Percentiles rank a stretch among this genome's conserved stretches.
Evolutionary conservation across 768 basidiomycete genomes (phyloP).

Genomic region (Russula earlei): DNA sequence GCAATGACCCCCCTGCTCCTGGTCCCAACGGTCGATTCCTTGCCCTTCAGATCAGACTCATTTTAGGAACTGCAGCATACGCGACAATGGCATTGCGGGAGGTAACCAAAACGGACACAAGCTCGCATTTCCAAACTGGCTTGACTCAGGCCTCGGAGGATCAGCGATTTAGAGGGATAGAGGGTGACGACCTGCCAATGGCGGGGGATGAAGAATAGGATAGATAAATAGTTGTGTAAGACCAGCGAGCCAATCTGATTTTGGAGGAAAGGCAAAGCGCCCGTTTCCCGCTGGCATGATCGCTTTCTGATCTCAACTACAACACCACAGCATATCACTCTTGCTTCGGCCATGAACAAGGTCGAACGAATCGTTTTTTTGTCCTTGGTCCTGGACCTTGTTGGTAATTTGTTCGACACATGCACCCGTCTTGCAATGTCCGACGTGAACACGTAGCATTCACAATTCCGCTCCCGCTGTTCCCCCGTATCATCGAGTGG

Average conservation of each 20-base stretch:
- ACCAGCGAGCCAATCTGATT: no score
- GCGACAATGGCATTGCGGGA: constrained; percentile 98
- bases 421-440: not conserved
- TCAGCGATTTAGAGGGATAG: constrained; percentile 64
- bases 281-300: no score
- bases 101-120: constrained; percentile 92
- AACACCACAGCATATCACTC: not conserved
- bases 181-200: constrained; percentile 22
- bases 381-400: constrained; percentile 83
- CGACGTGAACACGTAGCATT: constrained; percentile 46
- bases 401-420: constrained; percentile 38
- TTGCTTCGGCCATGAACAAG: constrained; percentile 37
- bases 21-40: constrained; percentile 71
- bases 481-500: constrained; percentile 96
- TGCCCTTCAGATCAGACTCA: constrained; percentile 78
- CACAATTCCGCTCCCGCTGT: constrained; percentile 91
- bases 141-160: constrained; percentile 74
- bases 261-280: not conserved
- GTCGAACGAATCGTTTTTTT: constrained; percentile 82
- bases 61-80: constrained; percentile 87
- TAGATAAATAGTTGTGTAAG: not conserved
- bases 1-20: constrained; percentile 60
- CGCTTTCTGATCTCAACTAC: no score
- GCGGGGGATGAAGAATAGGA: not conserved
- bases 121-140: constrained; percentile 79